A percentile compares a stretch with the other conserved stretches of the same genome.
Conservation (phyloP, 2,329 filamentous ascomycete genomes). For the Neobulgaria alba region DNA sequence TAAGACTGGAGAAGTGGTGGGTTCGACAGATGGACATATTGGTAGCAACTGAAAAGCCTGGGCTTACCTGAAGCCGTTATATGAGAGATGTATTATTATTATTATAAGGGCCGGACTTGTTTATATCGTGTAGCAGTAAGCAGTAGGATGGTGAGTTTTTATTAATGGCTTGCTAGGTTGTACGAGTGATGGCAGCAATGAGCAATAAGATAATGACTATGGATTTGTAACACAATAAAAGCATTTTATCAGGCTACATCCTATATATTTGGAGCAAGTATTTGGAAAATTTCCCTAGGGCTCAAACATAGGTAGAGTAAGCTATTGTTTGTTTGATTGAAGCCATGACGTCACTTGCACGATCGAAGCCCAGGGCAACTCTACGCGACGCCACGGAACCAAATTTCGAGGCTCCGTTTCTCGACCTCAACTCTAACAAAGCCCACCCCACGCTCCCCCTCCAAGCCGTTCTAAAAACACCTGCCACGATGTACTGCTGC, state of each 20-base stretch:
- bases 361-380: conserved; percentile 1
- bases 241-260: no score
- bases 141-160: background rate
- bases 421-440: background rate
- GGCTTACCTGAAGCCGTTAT: conserved; percentile 2
- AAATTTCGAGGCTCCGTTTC: background rate
- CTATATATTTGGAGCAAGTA: no score
- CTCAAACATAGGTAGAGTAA: no score
- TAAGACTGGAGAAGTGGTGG: conserved; percentile 14
- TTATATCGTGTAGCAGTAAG: background rate
- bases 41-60: background rate
- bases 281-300: no score
- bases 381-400: background rate
- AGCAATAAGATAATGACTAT: no score
- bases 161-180: no score
- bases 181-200: no score
- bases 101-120: background rate
- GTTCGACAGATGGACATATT: conserved; percentile 4
- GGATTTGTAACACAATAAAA: no score
- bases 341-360: background rate
- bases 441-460: no score
- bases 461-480: conserved; percentile 1
- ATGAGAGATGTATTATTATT: background rate
- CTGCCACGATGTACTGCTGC: conserved; percentile 21
- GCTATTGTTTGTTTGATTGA: no score